Base-by-base conservation (phyloP, 495 filamentous ascomycete genomes). In the Lasiosphaeria miniovina region DNA sequence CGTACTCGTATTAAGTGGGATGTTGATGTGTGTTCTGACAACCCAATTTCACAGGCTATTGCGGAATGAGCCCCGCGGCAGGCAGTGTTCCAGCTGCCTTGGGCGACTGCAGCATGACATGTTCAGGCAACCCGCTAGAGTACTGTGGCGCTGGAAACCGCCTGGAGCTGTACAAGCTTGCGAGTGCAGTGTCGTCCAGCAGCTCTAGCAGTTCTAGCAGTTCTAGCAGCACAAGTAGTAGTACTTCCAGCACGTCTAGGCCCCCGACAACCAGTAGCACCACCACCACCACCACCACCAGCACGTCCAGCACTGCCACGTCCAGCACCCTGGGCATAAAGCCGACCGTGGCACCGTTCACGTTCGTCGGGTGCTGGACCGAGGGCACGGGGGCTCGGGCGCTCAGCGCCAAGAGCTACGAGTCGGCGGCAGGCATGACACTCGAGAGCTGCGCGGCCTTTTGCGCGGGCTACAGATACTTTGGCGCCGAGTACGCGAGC, bases 61-160 rank as follows among this genome's bases (percentile, higher is more conserved):
- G 77, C 60, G 75, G 73, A 14, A 66, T 72, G 49, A 46, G 36
- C 52, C 71, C 79, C 24, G 65, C 62, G 35, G 54, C 59, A 1
- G 70, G 71, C 24, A 75, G 73, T 34, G 58, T 46, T 34, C 17
- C 63, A 17, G 68, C 69, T 1, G 46, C 66, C 8, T 46, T 59
- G 17, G 38, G 51, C 17, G 75, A 81, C 31, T 81, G 78, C 65
- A 68, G 53, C 61, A 76, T 77, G 69, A 50, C 58, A 6, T 81
- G 78, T 61, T 66, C 65, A 31, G 79, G 78, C 32, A 66, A 77
- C 31, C 46, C 59, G 4, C 65, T 49, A 43, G 61, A 80, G 63
- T 73, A 70, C 41, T 82, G 79, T 60, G 79, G 79, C 31, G 74
- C 67, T 3, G 73, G 74, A 8, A 74, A 77, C 55, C 62, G 78